phyloP scores from a whole-genome alignment of 192 early-diverging fungal species.

The Backusella macrospora region DNA sequence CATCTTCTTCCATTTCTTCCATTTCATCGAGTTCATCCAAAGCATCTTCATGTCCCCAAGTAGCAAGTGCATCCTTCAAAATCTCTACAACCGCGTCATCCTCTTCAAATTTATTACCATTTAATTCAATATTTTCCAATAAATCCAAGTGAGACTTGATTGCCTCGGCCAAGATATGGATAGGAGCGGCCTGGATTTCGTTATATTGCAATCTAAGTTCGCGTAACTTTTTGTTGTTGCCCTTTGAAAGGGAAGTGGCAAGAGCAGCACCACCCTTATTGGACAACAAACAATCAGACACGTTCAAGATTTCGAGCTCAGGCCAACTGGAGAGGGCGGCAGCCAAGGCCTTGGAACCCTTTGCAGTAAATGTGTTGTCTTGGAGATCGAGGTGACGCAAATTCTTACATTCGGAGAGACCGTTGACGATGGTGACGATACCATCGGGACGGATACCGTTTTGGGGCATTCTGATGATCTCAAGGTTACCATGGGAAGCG shows the following conservation, averaged over 20 bases:
- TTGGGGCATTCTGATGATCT: constrained; percentile 90
- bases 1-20: constrained; percentile 78
- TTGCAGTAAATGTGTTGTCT: constrained; percentile 94
- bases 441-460: constrained; percentile 98
- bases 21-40: constrained; percentile 96
- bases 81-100: constrained; percentile 77
- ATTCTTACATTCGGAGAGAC: constrained; percentile 65
- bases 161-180: constrained; percentile 66
- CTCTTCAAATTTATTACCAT: constrained; percentile 90
- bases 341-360: constrained; percentile 81
- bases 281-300: constrained; percentile 90
- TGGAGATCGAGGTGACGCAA: constrained; percentile 87
- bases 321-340: constrained; percentile 77
- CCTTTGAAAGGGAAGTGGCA: constrained; percentile 63
- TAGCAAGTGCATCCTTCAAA: constrained; percentile 69
- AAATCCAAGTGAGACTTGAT: constrained; percentile 66
- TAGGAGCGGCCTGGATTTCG: constrained; percentile 82
- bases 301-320: constrained; percentile 75
- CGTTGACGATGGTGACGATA: constrained; percentile 70
- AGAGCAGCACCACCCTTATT: constrained; percentile 71
- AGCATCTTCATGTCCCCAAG: constrained; percentile 74
- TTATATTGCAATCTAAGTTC: constrained; percentile 81
- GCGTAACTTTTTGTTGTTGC: constrained; percentile 58
- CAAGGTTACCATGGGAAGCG: constrained; percentile 73
- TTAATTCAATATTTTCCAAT: constrained; percentile 76